Evolutionary conservation across 306 rosid genomes (phyloP).

Genomic region (Malus domestica): ASM211411v1 NC_041805.1:11457001-11457500

Average conservation of each 20-base stretch:
- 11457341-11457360: not conserved
- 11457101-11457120: no score
- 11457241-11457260: not conserved
- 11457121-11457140: not conserved
- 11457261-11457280: not conserved
- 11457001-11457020: no score
- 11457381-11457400: no score
- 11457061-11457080: no score
- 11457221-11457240: not conserved
- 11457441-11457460: no score
- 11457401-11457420: not conserved
- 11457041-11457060: no score
- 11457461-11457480: no score
- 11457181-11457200: not conserved
- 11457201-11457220: not conserved
- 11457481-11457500: no score
- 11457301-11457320: not conserved
- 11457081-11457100: no score
- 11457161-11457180: not conserved
- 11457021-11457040: no score
- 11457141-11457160: not conserved
- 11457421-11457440: not conserved
- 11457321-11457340: not conserved
- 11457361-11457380: not conserved
- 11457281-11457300: not conserved